Evolutionary conservation across 1,139 yeast genomes (phyloP).

Genomic region (Candida sojae): DNA sequence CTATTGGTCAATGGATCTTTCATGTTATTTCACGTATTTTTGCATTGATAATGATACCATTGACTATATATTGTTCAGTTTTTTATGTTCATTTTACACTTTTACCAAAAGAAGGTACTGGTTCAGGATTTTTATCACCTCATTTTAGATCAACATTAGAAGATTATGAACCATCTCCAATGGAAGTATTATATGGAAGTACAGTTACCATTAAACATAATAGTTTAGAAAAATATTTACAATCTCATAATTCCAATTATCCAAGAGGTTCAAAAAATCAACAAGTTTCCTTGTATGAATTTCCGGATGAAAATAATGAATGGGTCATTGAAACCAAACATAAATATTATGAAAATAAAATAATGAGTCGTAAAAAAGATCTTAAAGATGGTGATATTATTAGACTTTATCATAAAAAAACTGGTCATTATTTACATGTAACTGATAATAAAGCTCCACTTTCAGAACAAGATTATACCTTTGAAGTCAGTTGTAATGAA

Average conservation of each 20-base stretch:
- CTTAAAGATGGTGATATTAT: slow-evolving; percentile 54
- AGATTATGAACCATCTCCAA: slow-evolving; percentile 41
- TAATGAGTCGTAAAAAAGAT: slow-evolving; percentile 31
- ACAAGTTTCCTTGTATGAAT: slow-evolving; percentile 65
- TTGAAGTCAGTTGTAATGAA: slow-evolving; percentile 70
- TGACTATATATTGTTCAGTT: slow-evolving; percentile 45
- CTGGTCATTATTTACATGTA: slow-evolving; percentile 63
- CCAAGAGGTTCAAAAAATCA: slow-evolving; percentile 60
- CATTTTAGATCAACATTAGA: slow-evolving; percentile 56
- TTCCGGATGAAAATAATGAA: slow-evolving; percentile 55
- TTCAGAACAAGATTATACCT: slow-evolving; percentile 77
- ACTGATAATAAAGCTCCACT: slow-evolving; percentile 69
- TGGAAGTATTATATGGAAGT: slow-evolving; percentile 64
- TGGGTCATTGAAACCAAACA: slow-evolving; percentile 63
- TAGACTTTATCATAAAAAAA: slow-evolving; percentile 60
- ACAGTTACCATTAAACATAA: slow-evolving; percentile 65
- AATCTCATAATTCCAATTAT: slow-evolving; percentile 61
- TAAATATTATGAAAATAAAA: slow-evolving; percentile 26
- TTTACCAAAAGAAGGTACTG: slow-evolving; percentile 51
- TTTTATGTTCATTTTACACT: slow-evolving; percentile 53
- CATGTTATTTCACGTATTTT: slow-evolving; percentile 33
- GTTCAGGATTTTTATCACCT: slow-evolving; percentile 54
- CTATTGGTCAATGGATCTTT: slow-evolving; percentile 27
- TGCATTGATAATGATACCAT: slow-evolving; percentile 49
- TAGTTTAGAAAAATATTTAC: slow-evolving; percentile 64